Evolutionary conservation across 1,139 yeast species (phyloP), one percentile per base, ranked within the genome.

Genomic region (Lodderomyces metapsilosis): DNA sequence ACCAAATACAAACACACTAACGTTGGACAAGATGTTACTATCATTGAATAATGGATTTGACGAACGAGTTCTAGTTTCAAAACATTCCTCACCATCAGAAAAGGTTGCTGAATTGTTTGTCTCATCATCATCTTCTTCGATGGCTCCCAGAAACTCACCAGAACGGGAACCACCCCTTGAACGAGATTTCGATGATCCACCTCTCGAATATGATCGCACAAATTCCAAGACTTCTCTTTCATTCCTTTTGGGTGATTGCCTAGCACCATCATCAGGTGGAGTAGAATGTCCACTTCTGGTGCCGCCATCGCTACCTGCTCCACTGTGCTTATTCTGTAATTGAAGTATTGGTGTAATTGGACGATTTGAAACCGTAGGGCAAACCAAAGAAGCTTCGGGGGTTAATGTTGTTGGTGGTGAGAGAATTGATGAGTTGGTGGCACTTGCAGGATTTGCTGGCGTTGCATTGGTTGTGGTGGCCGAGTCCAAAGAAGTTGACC

Each of bases 1-100:
- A 3, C 77, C 78, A 54, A 69, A 72, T 5, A 69, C 53, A 46
- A 64, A 71, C 0, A 72, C 58, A 8, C 65, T 53, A 0, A 54
- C 45, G 24, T 46, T 40, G 3, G 50, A 40, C 16, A 46, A 23
- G 1, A 46, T 34, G 11, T 47, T 39, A 4, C 48, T 17, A 32
- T 46, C 48, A 20, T 32, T 35, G 27, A 50, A 50, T 24, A 50
- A 43, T 10, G 37, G 31, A 25, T 37, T 42, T 20, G 36, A 33
- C 2, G 28, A 24, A 17, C 25, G 13, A 2, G 37, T 23, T 13
- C 36, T 33, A 13, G 36, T 20, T 18, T 18, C 25, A 33, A 20
- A 20, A 33, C 17, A 10, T n/a, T 23, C 31, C 17, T 34, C 36
- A 6, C 16, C 40, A 10, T 43, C 43, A n/a, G 23, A 17, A 12